These are phyloP conservation scores for Candida jianshihensis DNA, from an alignment of 805 yeast genomes.

Conservation along the genomic window DNA sequence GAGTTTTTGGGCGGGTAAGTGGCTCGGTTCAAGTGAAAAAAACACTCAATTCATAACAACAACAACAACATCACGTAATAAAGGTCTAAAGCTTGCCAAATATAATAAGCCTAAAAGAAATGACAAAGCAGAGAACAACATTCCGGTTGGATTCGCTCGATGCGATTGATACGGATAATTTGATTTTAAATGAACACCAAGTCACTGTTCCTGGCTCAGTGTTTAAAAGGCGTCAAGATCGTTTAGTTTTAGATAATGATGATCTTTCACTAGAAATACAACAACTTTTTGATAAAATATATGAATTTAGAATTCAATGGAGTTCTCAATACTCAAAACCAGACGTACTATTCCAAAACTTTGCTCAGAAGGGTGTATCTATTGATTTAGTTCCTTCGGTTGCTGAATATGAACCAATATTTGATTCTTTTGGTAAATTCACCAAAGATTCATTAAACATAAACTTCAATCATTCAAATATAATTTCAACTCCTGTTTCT, in stretches of 20 bases:
- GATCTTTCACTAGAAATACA: constrained; percentile 15
- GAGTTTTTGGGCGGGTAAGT: too few relatives aligned
- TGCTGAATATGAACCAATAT: constrained; percentile 15
- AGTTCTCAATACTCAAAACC: constrained; percentile 1
- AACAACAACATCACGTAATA: neutral
- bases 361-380: constrained; percentile 12
- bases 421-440: constrained; percentile 15
- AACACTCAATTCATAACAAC: too few relatives aligned
- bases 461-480: constrained; percentile 6
- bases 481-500: constrained; percentile 18
- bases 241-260: constrained; percentile 9
- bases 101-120: neutral
- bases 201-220: constrained; percentile 16
- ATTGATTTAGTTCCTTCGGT: constrained; percentile 15
- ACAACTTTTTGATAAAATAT: constrained; percentile 8
- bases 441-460: constrained; percentile 8
- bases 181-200: constrained; percentile 9
- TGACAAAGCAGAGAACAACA: constrained; percentile 17
- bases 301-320: constrained; percentile 18
- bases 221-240: constrained; percentile 14
- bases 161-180: constrained; percentile 19
- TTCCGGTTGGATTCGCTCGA: constrained; percentile 13
- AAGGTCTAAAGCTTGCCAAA: neutral
- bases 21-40: too few relatives aligned
- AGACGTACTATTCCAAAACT: constrained; percentile 15